These are phyloP conservation scores for Lepiota venenata DNA, from an alignment of 768 basidiomycete species.

Conservation along the genomic window DNA sequence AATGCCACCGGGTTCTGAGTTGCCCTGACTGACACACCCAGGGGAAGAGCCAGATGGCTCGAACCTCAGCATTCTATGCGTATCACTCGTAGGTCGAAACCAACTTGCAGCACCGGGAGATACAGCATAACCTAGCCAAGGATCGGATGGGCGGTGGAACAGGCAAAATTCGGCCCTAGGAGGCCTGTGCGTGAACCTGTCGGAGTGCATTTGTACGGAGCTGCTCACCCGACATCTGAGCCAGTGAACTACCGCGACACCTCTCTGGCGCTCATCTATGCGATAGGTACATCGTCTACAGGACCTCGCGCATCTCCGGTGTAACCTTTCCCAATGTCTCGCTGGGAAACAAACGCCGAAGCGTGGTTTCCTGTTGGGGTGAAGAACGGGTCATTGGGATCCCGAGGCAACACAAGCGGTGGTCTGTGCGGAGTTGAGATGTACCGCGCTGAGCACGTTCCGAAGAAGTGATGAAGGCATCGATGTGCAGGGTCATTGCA, in stretches of 20 bases:
- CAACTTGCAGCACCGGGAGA: background rate
- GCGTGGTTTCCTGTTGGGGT: constrained; percentile 1
- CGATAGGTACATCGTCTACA: constrained; percentile 2
- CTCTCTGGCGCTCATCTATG: constrained; percentile 3
- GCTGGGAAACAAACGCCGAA: background rate
- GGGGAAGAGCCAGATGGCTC: constrained; percentile 5
- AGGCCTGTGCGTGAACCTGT: constrained; percentile 1
- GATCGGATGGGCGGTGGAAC: constrained; percentile 6
- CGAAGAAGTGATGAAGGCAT: constrained; percentile 2
- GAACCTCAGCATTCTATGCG: constrained; percentile 5
- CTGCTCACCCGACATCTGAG: background rate
- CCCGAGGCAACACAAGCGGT: constrained; percentile 8
- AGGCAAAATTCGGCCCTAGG: background rate
- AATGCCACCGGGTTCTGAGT: constrained; percentile 6
- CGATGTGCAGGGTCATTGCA: constrained; percentile 3
- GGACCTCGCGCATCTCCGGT: constrained; percentile 8
- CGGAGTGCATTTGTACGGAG: background rate
- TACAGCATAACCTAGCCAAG: constrained; percentile 2
- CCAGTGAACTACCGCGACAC: constrained; percentile 1
- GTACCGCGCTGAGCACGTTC: constrained; percentile 3
- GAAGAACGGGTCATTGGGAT: background rate
- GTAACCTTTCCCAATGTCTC: background rate
- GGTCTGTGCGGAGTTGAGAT: constrained; percentile 8
- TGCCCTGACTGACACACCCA: background rate
- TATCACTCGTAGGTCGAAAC: background rate